Evolutionary conservation across 2,329 filamentous ascomycete species (phyloP).

Genomic region (Talaromyces sp.): DNA sequence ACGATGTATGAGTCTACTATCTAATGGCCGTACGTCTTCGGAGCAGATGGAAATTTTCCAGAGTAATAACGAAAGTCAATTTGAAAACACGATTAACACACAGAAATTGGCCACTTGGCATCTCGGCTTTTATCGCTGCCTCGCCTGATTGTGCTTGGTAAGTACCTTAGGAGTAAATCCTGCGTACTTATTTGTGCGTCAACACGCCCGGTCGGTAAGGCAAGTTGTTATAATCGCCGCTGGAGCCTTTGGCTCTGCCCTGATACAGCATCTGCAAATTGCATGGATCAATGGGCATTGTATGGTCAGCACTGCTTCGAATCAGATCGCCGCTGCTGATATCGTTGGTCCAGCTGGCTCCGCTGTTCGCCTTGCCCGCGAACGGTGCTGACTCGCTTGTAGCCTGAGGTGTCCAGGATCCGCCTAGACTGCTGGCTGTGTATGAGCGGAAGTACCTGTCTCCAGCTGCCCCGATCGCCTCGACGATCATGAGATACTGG

Average conservation of each 20-base stretch:
- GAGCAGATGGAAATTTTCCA: too few relatives aligned
- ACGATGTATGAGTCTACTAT: too few relatives aligned
- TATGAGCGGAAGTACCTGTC: constrained; percentile 65
- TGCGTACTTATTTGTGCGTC: constrained; percentile 29
- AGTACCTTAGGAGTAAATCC: too few relatives aligned
- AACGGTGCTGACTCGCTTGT: constrained; percentile 55
- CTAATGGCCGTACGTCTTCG: too few relatives aligned
- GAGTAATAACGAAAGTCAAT: too few relatives aligned
- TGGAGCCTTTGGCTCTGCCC: constrained; percentile 44
- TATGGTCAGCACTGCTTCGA: constrained; percentile 55
- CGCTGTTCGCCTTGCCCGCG: constrained; percentile 61
- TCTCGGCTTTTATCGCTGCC: too few relatives aligned
- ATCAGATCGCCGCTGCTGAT: constrained; percentile 63
- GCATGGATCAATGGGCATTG: constrained; percentile 58
- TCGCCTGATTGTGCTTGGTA: too few relatives aligned
- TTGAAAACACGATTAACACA: too few relatives aligned
- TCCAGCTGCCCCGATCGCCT: constrained; percentile 53
- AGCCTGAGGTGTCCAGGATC: constrained; percentile 56
- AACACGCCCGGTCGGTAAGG: constrained; percentile 55
- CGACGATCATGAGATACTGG: constrained; percentile 64
- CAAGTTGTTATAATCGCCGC: constrained; percentile 43
- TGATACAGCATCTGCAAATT: constrained; percentile 63
- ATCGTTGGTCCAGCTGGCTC: constrained; percentile 61
- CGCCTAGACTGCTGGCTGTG: constrained; percentile 54
- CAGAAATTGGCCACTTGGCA: too few relatives aligned